phyloP scores from a whole-genome alignment of 306 rosid species.

The Canavalia ensiformis region DNA sequence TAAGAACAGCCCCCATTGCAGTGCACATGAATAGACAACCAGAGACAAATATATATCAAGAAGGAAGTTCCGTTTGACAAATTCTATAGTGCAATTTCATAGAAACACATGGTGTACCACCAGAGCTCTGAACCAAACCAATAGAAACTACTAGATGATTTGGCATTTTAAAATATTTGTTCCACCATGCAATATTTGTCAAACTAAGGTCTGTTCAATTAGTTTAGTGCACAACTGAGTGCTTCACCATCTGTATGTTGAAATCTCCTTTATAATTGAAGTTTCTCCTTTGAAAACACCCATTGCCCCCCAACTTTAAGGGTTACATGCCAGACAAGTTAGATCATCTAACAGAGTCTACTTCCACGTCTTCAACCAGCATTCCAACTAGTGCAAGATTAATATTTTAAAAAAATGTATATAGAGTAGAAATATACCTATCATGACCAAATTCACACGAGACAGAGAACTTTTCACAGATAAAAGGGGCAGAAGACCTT shows the following conservation, averaged over 20 bases:
- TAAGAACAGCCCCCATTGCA: constrained; percentile 7
- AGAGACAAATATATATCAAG: constrained; percentile 16
- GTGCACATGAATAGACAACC: constrained; percentile 29
- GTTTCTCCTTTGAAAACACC: constrained; percentile 28
- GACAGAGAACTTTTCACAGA: constrained; percentile 82
- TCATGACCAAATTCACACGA: constrained; percentile 91
- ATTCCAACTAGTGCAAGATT: constrained; percentile 20
- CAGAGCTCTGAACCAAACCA: constrained; percentile 43
- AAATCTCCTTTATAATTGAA: constrained; percentile 31
- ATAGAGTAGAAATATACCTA: constrained; percentile 70
- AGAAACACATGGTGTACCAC: constrained; percentile 7
- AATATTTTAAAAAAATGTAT: constrained; percentile 32
- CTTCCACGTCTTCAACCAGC: constrained; percentile 36
- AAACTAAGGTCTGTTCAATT: constrained; percentile 8
- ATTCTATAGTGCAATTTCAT: constrained; percentile 20
- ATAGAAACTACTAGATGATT: constrained; percentile 15
- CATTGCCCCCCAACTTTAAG: constrained; percentile 29
- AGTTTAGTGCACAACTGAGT: constrained; percentile 20
- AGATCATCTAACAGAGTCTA: constrained; percentile 39
- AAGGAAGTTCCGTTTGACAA: constrained; percentile 41
- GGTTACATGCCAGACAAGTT: constrained; percentile 30
- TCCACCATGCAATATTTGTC: constrained; percentile 31
- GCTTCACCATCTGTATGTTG: constrained; percentile 27
- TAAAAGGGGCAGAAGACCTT: constrained; percentile 69
- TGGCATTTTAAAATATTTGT: constrained; percentile 25